phyloP scores from a whole-genome alignment of 345 rosid genomes.

The Pelargonium nanum region DNA sequence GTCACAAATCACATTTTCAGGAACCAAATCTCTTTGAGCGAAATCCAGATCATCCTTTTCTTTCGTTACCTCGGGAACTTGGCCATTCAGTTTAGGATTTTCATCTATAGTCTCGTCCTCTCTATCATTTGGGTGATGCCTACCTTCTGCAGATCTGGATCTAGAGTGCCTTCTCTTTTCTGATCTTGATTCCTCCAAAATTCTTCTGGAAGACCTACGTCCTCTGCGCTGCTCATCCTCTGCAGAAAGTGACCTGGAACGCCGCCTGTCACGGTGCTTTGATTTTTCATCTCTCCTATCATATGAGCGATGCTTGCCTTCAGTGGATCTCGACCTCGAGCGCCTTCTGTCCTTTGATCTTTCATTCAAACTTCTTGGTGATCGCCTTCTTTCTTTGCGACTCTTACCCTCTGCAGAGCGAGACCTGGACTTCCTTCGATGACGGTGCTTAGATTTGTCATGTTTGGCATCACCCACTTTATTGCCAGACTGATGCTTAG shows the following conservation, averaged over 20 bases:
- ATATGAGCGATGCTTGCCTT: constrained; percentile 14
- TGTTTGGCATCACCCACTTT: constrained; percentile 14
- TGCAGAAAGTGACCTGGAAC: not conserved
- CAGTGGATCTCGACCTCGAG: constrained; percentile 9
- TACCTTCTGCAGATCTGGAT: constrained; percentile 14
- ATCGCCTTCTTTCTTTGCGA: not conserved
- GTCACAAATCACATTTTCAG: constrained; percentile 8
- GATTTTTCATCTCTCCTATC: constrained; percentile 31
- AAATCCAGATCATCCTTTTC: constrained; percentile 11
- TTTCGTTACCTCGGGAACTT: constrained; percentile 8
- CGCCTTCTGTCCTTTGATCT: not conserved
- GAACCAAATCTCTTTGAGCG: constrained; percentile 6
- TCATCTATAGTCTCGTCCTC: not conserved
- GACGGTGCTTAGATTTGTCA: constrained; percentile 7
- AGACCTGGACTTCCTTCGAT: constrained; percentile 20
- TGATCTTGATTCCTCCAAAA: not conserved
- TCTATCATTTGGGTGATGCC: constrained; percentile 7
- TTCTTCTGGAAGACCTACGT: not conserved
- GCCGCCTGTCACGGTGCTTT: constrained; percentile 23
- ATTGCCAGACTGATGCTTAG: constrained; percentile 20
- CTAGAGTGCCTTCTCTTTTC: not conserved
- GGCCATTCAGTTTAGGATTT: not conserved
- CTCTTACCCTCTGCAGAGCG: constrained; percentile 5
- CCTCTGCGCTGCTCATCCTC: not conserved
- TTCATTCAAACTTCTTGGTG: not conserved